Evolutionary conservation across 2,329 filamentous ascomycete genomes (phyloP), one percentile per base, ranked within the genome.

Genomic region (Bipolaris zeicola): DNA sequence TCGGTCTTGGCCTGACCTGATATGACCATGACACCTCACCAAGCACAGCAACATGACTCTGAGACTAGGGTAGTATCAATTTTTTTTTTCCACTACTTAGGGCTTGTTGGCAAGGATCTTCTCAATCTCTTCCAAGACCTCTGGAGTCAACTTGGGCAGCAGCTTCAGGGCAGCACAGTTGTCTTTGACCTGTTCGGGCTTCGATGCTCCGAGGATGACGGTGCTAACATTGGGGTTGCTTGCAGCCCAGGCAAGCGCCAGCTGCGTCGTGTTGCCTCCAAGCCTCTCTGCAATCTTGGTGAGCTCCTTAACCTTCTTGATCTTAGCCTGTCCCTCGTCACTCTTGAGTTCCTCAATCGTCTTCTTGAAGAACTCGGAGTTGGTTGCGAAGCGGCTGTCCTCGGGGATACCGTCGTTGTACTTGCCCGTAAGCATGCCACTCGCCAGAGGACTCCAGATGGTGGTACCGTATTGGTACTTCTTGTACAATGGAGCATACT

Each of bases 321-420:
- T 82, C 73, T 84, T 83, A 34, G 78, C 77, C 68, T 82, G 76
- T 49, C 81, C 81, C 60, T 81, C 81, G 7, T 79, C 78, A 33
- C 67, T 77, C 70, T 82, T 77, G 51, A 84, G 79, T 48, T 75
- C 75, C 64, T 81, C 80, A 57, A 87, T 80, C 16, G 81, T 83
- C 65, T 81, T 78, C 62, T 83, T 82, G 73, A 87, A 87, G 64
- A 82, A 81, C 50, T 81, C 81, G 58, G 82, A 80, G 75, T 85
- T 84, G 62, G 78, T 83, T 52, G 83, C 83, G 64, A 86, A 86
- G 34, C 86, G 83, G 37, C 83, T 87, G 66, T 82, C 84, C 64
- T 84, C 80, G 14, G 85, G 84, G 52, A 87, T 84, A 51, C 84
- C 85, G 60, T 86, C 80, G 72, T 87, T 86, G 79, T 88, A 87